Conservation (phyloP, 2,329 filamentous ascomycete species). For the Cercospora zeae-maydis region DNA sequence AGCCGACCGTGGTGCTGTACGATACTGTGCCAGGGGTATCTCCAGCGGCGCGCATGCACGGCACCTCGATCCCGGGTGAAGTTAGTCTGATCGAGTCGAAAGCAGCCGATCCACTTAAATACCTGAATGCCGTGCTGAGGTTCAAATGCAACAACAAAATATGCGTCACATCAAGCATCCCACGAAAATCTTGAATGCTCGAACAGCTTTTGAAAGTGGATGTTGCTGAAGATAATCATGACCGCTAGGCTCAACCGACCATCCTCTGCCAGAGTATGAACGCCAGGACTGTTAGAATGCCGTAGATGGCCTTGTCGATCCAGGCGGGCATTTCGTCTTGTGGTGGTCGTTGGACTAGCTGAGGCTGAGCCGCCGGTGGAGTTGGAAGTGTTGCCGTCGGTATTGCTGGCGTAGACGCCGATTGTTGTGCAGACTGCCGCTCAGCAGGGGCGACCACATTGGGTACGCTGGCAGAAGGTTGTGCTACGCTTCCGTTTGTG, state of each 20-base stretch:
- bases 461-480: not conserved
- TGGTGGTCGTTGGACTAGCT: conserved; percentile 13
- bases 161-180: not conserved
- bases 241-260: conserved; percentile 8
- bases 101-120: not conserved
- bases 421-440: not conserved
- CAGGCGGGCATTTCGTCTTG: conserved; percentile 61
- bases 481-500: conserved; percentile 7
- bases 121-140: not conserved
- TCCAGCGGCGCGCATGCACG: not conserved
- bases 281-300: conserved; percentile 64
- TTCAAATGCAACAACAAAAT: not conserved
- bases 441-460: conserved; percentile 17
- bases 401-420: not conserved
- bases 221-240: not conserved
- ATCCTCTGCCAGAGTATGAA: conserved; percentile 56
- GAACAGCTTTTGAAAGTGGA: not conserved
- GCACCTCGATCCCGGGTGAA: not conserved
- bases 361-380: conserved; percentile 15
- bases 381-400: conserved; percentile 16
- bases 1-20: not conserved
- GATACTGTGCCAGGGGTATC: not conserved
- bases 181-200: not conserved
- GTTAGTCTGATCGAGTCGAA: not conserved
- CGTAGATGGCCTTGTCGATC: conserved; percentile 78